phyloP scores from a whole-genome alignment of 805 yeast species.

The Ogataea trehalophila region DNA sequence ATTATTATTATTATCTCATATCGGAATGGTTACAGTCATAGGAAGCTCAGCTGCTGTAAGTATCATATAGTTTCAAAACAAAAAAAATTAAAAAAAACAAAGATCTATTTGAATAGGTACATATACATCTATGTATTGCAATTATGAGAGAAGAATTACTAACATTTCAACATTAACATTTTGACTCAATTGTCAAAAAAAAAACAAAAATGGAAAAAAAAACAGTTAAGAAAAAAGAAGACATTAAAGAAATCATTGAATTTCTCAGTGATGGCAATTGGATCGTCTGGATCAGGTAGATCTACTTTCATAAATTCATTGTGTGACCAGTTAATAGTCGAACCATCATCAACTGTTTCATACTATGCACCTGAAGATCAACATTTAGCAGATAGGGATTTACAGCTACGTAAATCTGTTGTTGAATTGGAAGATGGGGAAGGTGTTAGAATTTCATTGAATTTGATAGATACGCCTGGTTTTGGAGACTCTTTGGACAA shows the following conservation, averaged over 20 bases:
- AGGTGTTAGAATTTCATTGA: constrained; percentile 74
- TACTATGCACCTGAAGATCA: constrained; percentile 41
- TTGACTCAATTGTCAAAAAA: not conserved
- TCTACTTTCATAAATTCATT: constrained; percentile 89
- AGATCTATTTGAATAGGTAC: too few relatives aligned
- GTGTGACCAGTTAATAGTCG: constrained; percentile 84
- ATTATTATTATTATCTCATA: not conserved
- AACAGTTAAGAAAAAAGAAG: constrained; percentile 61
- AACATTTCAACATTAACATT: not conserved
- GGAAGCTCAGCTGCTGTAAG: constrained; percentile 47
- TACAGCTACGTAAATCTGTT: constrained; percentile 68
- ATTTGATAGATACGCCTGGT: constrained; percentile 79
- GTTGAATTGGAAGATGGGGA: constrained; percentile 86
- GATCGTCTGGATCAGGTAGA: constrained; percentile 83
- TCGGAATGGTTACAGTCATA: constrained; percentile 40
- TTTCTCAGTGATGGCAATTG: constrained; percentile 82
- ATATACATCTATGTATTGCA: too few relatives aligned
- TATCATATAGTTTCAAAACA: constrained; percentile 18
- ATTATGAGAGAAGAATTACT: not conserved
- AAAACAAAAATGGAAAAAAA: too few relatives aligned
- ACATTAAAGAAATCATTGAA: constrained; percentile 78
- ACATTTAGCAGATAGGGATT: constrained; percentile 41
- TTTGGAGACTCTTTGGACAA: constrained; percentile 74
- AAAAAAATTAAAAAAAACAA: not conserved
- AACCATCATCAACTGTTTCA: constrained; percentile 50